Evolutionary conservation across 2,329 filamentous ascomycete species (phyloP).

Genomic region (Hysterium pulicare): DNA sequence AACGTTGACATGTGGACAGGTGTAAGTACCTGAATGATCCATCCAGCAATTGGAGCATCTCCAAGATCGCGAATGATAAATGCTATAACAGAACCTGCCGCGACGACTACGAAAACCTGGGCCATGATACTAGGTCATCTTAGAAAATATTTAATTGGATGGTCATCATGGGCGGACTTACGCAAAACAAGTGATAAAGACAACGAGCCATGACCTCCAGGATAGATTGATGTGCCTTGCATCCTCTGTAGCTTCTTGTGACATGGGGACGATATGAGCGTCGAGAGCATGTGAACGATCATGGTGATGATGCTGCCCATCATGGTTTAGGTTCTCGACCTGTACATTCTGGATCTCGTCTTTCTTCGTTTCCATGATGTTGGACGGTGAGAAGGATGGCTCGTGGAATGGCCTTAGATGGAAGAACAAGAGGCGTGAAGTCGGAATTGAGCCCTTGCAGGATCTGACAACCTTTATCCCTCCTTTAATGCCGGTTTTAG

Average conservation of each 20-base stretch:
- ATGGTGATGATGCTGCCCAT: neutral
- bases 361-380: constrained; percentile 3
- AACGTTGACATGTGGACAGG: no score
- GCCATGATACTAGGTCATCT: constrained; percentile 41
- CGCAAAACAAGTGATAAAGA: constrained; percentile 51
- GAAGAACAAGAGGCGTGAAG: no score
- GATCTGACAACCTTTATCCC: no score
- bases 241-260: constrained; percentile 27
- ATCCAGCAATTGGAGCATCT: constrained; percentile 49
- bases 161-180: constrained; percentile 8
- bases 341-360: constrained; percentile 1
- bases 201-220: constrained; percentile 55
- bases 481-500: no score
- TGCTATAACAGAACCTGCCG: constrained; percentile 54
- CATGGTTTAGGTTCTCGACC: neutral
- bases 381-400: neutral
- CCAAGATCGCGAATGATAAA: constrained; percentile 56
- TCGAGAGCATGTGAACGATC: constrained; percentile 9
- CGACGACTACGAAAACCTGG: constrained; percentile 56
- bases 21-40: constrained; percentile 51
- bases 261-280: constrained; percentile 21
- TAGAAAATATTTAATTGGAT: constrained; percentile 12
- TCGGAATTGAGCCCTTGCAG: no score
- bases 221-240: constrained; percentile 46
- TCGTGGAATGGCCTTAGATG: no score